These are phyloP conservation scores for Somion occarium DNA, from an alignment of 1,284 basidiomycete species.

Conservation along the genomic window DNA sequence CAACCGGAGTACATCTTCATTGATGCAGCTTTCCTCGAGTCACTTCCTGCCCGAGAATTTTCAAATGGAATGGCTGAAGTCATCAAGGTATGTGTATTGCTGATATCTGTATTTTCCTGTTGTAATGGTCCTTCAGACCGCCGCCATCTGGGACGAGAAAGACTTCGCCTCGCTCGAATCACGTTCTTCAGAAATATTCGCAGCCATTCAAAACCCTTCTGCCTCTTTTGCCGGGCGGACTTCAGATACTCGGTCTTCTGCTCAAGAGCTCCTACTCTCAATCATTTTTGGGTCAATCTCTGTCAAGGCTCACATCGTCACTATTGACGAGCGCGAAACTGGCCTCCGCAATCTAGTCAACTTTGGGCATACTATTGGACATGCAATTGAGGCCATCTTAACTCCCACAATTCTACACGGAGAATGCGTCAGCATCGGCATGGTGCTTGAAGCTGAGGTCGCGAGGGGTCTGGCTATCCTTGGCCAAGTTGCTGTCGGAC, in stretches of 20 bases:
- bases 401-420: conserved; percentile 91
- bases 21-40: conserved; percentile 93
- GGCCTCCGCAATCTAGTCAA: conserved; percentile 96
- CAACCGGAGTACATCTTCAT: conserved; percentile 98
- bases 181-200: conserved; percentile 77
- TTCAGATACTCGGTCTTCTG: conserved; percentile 62
- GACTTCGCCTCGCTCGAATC: conserved; percentile 87
- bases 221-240: conserved; percentile 57
- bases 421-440: conserved; percentile 90
- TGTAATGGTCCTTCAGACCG: conserved; percentile 76
- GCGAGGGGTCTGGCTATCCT: conserved; percentile 84
- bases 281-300: conserved; percentile 86
- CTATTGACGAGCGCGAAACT: conserved; percentile 92
- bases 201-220: conserved; percentile 77
- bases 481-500: conserved; percentile 84
- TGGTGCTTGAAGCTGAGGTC: conserved; percentile 92
- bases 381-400: conserved; percentile 92
- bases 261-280: conserved; percentile 71
- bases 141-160: conserved; percentile 90
- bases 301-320: conserved; percentile 94
- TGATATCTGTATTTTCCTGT: conserved; percentile 7
- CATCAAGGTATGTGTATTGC: conserved; percentile 69
- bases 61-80: conserved; percentile 99
- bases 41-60: conserved; percentile 89
- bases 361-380: conserved; percentile 95